phyloP scores from a whole-genome alignment of 306 rosid genomes.

The Vicia villosa region DNA sequence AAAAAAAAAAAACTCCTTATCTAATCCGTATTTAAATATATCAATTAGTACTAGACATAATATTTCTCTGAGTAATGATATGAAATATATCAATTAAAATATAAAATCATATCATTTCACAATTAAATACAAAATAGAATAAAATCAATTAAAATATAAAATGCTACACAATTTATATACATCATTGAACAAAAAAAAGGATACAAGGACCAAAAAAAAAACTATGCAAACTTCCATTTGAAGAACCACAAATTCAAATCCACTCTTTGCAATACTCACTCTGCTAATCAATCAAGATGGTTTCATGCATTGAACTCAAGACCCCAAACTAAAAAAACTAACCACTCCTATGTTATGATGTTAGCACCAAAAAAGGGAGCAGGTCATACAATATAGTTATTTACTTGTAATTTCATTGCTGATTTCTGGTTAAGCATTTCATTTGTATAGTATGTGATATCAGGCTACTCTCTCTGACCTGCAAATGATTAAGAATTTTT shows the following conservation, averaged over 20 bases:
- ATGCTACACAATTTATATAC: constrained; percentile 40
- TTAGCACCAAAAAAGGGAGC: constrained; percentile 49
- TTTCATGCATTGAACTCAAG: constrained; percentile 39
- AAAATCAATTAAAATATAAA: constrained; percentile 23
- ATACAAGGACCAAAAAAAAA: too few species aligned
- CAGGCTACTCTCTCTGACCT: constrained; percentile 83
- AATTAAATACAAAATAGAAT: not conserved
- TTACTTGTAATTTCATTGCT: constrained; percentile 45
- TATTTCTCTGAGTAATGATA: not conserved
- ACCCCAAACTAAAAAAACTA: constrained; percentile 34
- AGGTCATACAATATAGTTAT: constrained; percentile 40
- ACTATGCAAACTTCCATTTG: constrained; percentile 48
- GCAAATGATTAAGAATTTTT: constrained; percentile 39
- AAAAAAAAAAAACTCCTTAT: not conserved
- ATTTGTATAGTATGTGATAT: constrained; percentile 71
- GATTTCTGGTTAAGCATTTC: constrained; percentile 51
- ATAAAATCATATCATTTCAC: too few species aligned
- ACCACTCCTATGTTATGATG: constrained; percentile 43
- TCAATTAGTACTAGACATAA: not conserved
- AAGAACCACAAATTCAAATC: constrained; percentile 44
- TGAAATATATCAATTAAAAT: too few species aligned
- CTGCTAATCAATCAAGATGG: constrained; percentile 30
- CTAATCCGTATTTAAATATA: not conserved
- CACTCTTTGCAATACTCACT: constrained; percentile 34
- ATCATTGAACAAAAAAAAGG: too few species aligned